Base-by-base conservation (phyloP, 176 grass and related monocot species). In the Musa schizocarpa region DNA sequence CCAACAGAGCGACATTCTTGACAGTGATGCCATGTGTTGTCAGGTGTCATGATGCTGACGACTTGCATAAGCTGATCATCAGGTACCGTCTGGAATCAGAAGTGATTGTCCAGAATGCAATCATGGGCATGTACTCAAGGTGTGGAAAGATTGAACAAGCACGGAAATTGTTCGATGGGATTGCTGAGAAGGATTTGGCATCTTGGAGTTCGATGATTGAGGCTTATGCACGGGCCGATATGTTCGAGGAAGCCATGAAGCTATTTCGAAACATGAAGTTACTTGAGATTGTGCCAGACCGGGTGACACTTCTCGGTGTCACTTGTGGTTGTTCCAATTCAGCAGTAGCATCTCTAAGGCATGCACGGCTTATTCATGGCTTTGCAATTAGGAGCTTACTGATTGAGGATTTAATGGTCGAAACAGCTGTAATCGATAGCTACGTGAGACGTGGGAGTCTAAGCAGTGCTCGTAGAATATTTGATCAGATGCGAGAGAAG, bases 191-290 rank as follows among this genome's bases (percentile, higher is more conserved):
- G 58, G 78, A 80, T 80, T 73, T 80, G 57, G 14, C 69, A 52
- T 80, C 78, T 10, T 80, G 78, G 69, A 80, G 69, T 65, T 80
- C 56, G 1, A 80, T 80, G 78, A 80, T 80, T 21, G 78, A 80
- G 23, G 78, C 34, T 13, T 80, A 80, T 73, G 57, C 68, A 19
- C 48, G 14, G 48, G 69, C 34, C 3, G 69, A 80, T 65, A 73
- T 80, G 68, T 65, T 63, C 4, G 0, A 11, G 16, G 78, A 73
- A 29, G 78, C 56, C n/a, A 13, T 80, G 12, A 73, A 65, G 14
- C 68, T 80, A 19, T 73, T 80, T 34, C 23, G 58, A 73, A 72
- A 64, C 48, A 80, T 80, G 69, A 73, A 63, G 9, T 70, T 53
- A 17, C 43, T 53, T 34, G 78, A 56, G 50, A 53, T 80, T 80